A percentile compares a stretch with the other conserved stretches of the same genome.
Evolutionary conservation across 176 grass and related monocot genomes (phyloP).

Genomic region (Phragmites australis): DNA sequence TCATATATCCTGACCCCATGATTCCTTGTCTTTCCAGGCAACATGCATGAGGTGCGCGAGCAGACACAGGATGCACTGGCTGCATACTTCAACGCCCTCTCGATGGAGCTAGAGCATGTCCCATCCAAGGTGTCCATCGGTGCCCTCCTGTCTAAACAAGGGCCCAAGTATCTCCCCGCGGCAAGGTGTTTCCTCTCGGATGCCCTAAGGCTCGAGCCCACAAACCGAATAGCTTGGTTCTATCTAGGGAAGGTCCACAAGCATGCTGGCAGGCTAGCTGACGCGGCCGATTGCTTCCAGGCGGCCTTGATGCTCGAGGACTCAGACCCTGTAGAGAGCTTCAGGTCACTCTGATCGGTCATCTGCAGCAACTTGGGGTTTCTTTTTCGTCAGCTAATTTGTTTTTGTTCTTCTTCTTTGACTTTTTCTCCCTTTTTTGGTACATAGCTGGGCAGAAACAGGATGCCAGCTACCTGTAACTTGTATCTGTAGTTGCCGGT

Average conservation of each 20-base stretch:
- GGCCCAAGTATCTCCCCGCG: conserved; percentile 67
- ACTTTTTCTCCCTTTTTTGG: conserved; percentile 12
- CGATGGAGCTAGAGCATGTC: conserved; percentile 66
- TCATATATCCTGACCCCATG: neutral
- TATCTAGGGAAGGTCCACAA: conserved; percentile 86
- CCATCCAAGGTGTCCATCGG: conserved; percentile 82
- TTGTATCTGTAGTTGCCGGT: conserved; percentile 13
- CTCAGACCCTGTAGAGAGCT: conserved; percentile 81
- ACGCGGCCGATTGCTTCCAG: conserved; percentile 93
- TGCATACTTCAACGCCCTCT: conserved; percentile 67
- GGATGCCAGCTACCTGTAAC: conserved; percentile 31
- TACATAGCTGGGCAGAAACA: conserved; percentile 46
- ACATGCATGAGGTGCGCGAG: conserved; percentile 54
- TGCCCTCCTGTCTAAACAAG: conserved; percentile 64
- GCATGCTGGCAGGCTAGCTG: conserved; percentile 67
- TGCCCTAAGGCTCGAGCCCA: conserved; percentile 78
- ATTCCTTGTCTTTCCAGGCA: conserved; percentile 45
- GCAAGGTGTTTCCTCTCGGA: conserved; percentile 88
- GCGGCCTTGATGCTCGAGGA: conserved; percentile 84
- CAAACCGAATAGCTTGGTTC: conserved; percentile 82
- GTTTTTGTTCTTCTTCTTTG: neutral
- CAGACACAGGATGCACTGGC: conserved; percentile 52
- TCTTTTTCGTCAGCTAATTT: conserved; percentile 29
- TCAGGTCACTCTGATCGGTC: conserved; percentile 57
- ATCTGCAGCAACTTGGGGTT: conserved; percentile 15